Evolutionary conservation across 2,329 filamentous ascomycete genomes (phyloP).

Genomic region (Plectosphaerella cucumerina): DNA sequence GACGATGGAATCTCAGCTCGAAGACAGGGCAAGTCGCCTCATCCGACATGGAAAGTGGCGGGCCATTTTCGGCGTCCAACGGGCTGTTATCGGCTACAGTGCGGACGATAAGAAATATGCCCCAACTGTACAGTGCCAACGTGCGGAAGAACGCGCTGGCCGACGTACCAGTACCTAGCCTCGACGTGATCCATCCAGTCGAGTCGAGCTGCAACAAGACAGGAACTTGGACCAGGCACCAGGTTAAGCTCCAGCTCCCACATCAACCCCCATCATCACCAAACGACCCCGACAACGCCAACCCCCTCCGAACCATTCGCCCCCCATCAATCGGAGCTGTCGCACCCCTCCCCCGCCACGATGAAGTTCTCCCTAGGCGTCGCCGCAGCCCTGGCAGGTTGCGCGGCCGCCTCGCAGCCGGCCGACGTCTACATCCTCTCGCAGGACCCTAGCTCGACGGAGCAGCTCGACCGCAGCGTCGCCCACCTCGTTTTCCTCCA

Average conservation of each 20-base stretch:
- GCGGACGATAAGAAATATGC: no score
- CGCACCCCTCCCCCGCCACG: constrained; percentile 15
- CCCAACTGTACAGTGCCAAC: no score
- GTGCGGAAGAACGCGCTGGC: no score
- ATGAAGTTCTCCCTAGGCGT: constrained; percentile 40
- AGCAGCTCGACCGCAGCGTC: constrained; percentile 23
- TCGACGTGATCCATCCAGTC: no score
- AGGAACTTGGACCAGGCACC: no score
- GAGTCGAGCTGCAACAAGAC: constrained; percentile 4
- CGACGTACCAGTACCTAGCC: no score
- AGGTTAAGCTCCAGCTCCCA: not conserved
- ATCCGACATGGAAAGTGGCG: no score
- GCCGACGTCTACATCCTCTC: constrained; percentile 53
- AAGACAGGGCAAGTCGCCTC: no score
- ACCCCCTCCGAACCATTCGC: not conserved
- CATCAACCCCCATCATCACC: constrained; percentile 8
- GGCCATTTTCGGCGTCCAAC: no score
- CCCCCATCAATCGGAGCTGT: constrained; percentile 1
- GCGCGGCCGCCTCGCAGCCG: constrained; percentile 31
- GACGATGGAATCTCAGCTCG: not conserved
- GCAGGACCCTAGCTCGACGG: constrained; percentile 21
- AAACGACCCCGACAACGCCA: not conserved
- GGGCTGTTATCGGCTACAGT: no score
- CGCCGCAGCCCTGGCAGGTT: constrained; percentile 31
- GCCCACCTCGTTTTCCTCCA: constrained; percentile 57